phyloP scores from a whole-genome alignment of 176 grass and related monocot species.

The bread wheat (Triticum aestivum) region DNA sequence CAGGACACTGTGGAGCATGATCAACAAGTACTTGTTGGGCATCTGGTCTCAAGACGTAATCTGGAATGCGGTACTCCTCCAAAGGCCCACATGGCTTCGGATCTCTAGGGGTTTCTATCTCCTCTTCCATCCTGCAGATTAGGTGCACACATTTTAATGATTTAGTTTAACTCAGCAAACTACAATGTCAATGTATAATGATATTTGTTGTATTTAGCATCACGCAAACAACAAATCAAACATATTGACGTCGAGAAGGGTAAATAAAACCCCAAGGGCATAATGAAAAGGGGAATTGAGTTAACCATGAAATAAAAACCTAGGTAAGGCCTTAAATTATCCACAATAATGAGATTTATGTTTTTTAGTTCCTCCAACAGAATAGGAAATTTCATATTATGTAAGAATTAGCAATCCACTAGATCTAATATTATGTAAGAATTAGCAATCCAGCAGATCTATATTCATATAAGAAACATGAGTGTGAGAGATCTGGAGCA shows the following conservation, averaged over 20 bases:
- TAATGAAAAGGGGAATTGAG: not conserved
- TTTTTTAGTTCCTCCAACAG: not conserved
- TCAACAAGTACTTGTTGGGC: slow-evolving; percentile 14
- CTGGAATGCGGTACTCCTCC: slow-evolving; percentile 67
- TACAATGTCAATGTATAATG: not conserved
- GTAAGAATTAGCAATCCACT: not conserved
- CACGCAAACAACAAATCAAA: not conserved
- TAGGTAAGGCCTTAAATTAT: not conserved
- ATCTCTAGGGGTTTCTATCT: slow-evolving; percentile 18
- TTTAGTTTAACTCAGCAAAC: not conserved
- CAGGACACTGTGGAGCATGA: slow-evolving; percentile 50
- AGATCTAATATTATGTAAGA: not conserved
- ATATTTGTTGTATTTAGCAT: not conserved
- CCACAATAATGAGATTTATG: not conserved
- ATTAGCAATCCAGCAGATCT: not conserved
- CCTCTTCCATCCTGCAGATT: slow-evolving; percentile 58
- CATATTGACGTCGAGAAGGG: not conserved
- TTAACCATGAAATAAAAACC: not conserved
- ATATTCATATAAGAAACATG: not conserved
- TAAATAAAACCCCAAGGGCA: not conserved
- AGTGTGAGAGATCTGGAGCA: not conserved
- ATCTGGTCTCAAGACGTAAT: slow-evolving; percentile 74
- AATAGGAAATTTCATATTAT: not conserved
- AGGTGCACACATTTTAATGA: not conserved
- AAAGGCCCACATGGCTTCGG: slow-evolving; percentile 35